Base-by-base conservation (phyloP, 768 basidiomycete genomes). In the Boletus pseudo-olivaceus region DNA sequence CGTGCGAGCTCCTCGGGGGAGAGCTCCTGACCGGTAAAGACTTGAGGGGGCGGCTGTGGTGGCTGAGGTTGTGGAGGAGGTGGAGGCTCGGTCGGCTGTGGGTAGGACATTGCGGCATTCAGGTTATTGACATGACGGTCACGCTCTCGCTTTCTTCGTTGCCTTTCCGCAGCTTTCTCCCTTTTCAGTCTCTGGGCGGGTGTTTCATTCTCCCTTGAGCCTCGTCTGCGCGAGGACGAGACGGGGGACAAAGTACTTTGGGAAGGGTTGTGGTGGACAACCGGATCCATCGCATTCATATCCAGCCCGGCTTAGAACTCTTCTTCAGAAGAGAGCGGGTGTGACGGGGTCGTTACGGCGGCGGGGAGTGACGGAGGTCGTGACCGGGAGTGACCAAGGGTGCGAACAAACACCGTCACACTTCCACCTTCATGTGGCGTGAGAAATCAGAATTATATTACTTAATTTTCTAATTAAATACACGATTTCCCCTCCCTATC, bases 141-240 rank as follows among this genome's bases (percentile, higher is more conserved):
- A 63, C 88, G 81, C 73, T 90, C 90, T 47, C 90, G 84, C 69
- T 93, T 93, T 57, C 88, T 70, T 44, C 90, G 82, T 68, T 93
- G 90, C 56, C 90, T 78, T 69, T 92, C 90, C 39, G 91, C 88
- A 1, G 90, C 90, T 69, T 92, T 91, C 78, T 90, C 88, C 61
- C 90, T 82, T 68, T 92, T 92, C 62, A 82, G 76, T 60, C 82
- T 77, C 72, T 89, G 87, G 53, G 79, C 79, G 29, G 82, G 80
- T 11, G 87, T 85, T 75, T 90, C 88, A 76, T 86, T 82, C 67
- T 89, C 82, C 60, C 87, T 78, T 39, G 82, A 73, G 27, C 43
- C 53, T 26, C 85, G 78, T 70, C 85, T 87, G 57, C 75, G 73
- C 45, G 78, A 67, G 26, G 70, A 68, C 15, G 70, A 67, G 53